phyloP scores from a whole-genome alignment of 31 red algal species.

The Endocladia muricata region DNA sequence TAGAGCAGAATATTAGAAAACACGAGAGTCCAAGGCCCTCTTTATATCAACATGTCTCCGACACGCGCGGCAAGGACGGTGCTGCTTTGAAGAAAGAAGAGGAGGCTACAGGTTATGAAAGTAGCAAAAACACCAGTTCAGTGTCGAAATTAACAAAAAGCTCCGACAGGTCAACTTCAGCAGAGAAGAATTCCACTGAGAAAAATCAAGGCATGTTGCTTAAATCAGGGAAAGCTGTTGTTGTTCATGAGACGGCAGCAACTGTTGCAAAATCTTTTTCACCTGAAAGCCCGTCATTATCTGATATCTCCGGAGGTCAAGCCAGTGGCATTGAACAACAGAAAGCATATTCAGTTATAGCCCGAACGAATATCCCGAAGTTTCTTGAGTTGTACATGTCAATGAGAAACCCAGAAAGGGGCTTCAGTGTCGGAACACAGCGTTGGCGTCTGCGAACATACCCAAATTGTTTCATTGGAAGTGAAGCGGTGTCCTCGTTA shows the following conservation, averaged over 20 bases:
- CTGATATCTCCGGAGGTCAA: neutral
- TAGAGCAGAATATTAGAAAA: neutral
- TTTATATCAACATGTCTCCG: neutral
- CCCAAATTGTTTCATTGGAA: slow-evolving; percentile 47
- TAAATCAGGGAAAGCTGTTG: neutral
- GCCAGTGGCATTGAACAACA: neutral
- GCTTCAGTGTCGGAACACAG: slow-evolving; percentile 34
- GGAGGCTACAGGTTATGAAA: neutral
- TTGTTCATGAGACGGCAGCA: too few species aligned
- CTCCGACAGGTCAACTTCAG: neutral
- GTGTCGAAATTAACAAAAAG: neutral
- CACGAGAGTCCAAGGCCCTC: too few species aligned
- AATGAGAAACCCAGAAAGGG: slow-evolving; percentile 36
- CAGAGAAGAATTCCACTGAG: neutral
- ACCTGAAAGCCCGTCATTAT: neutral
- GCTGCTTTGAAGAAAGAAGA: too few species aligned
- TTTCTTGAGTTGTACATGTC: slow-evolving; percentile 23
- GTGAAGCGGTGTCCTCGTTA: slow-evolving; percentile 48
- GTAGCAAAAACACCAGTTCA: neutral
- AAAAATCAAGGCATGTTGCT: neutral
- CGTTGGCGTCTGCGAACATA: slow-evolving; percentile 33
- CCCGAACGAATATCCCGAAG: slow-evolving; percentile 19
- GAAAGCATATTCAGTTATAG: neutral
- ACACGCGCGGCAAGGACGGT: too few species aligned
- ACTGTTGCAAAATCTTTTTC: too few species aligned